Base-by-base conservation (phyloP, 371 early-diverging fungal species). In the Lichtheimia ornata region DNA sequence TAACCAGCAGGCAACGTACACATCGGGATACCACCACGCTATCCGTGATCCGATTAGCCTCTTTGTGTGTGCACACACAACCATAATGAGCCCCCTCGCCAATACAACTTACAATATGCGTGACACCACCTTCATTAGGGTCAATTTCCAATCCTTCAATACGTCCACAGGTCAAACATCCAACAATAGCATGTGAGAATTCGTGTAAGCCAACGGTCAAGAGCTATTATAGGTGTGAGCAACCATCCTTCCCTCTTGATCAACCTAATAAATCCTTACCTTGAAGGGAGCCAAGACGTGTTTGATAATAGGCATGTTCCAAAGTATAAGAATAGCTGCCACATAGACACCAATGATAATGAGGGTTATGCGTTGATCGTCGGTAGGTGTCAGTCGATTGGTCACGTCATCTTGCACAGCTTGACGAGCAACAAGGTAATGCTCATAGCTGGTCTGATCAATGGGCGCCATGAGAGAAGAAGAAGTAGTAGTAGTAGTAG, bases 81-180 rank as follows among this genome's bases (percentile, higher is more conserved):
- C 5, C 11, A 35, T 11, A 35, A 6, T 9, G 11, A 35, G 11
- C 35, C 7, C 28, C 28, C 28, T 35, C 22, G 22, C 22, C 22
- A 22, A 5, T 47, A 41, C 15, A 28, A 45, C 74, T 79, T 69
- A 85, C 79, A 91, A 94, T 92, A 40, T 77, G 75, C 14, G 96
- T 96, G 35, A 91, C 77, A 17, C 97, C 97, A n/a, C 95, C 97
- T 72, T 95, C 90, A 67, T 96, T 89, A 9, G 96, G 95, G 70
- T 96, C 92, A 59, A 97, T 85, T 28, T 90, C 89, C 52, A 97
- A 94, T n/a, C 91, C 85, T 61, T 89, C 84, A n/a, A 97, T 92
- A 59, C 86, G 85, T 9, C 92, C 98, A 49, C 97, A 94, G 12
- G 97, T 96, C 58, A 88, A 84, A 35, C 84, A 76, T 2, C 94